A percentile compares a stretch with the other conserved stretches of the same genome.
These are phyloP conservation scores for Mycena citricolor DNA, from an alignment of 1,284 basidiomycete species.

Conservation along the genomic window DNA sequence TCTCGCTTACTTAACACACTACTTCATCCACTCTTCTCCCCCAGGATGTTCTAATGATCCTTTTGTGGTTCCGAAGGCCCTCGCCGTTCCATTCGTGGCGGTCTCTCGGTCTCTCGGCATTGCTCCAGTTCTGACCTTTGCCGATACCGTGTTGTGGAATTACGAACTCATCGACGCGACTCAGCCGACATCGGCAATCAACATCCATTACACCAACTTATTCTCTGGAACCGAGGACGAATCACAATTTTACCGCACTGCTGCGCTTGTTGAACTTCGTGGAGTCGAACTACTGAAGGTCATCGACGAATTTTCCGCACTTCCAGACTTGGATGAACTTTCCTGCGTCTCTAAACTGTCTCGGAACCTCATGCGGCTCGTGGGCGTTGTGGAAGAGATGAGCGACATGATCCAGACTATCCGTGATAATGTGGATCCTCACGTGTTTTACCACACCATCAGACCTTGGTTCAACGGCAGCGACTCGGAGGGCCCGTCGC, in stretches of 20 bases:
- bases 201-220: slow-evolving; percentile 63
- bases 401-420: slow-evolving; percentile 67
- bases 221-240: slow-evolving; percentile 90
- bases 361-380: slow-evolving; percentile 70
- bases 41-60: too few species aligned
- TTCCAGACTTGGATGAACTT: too few species aligned
- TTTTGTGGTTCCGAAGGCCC: slow-evolving; percentile 65
- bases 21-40: slow-evolving; percentile 82
- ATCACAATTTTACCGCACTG: slow-evolving; percentile 82
- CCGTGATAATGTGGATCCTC: slow-evolving; percentile 76
- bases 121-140: slow-evolving; percentile 91
- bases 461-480: slow-evolving; percentile 93
- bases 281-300: slow-evolving; percentile 86
- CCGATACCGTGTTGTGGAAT: slow-evolving; percentile 95
- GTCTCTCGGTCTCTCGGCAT: slow-evolving; percentile 79
- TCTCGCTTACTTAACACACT: slow-evolving; percentile 84
- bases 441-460: slow-evolving; percentile 86
- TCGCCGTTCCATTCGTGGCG: slow-evolving; percentile 76
- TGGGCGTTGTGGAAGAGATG: slow-evolving; percentile 71
- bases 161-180: slow-evolving; percentile 63
- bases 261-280: slow-evolving; percentile 81
- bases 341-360: slow-evolving; percentile 72
- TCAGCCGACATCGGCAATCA: slow-evolving; percentile 52
- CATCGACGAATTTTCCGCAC: slow-evolving; percentile 77
- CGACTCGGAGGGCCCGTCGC: slow-evolving; percentile 53